phyloP scores from a whole-genome alignment of 2,329 filamentous ascomycete genomes.

The Capronia coronata region DNA sequence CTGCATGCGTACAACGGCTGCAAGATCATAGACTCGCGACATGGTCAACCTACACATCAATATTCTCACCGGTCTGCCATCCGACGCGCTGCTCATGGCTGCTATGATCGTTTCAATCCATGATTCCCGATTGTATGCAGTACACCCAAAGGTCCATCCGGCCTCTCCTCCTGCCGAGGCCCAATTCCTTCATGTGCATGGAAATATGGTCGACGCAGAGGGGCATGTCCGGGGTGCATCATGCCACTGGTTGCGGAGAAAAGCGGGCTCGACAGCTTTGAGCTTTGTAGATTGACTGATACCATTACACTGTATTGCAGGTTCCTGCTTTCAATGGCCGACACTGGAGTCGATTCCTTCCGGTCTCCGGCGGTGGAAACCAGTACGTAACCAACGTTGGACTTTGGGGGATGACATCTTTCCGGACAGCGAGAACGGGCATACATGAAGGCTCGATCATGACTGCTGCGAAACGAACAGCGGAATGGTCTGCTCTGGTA shows the following conservation, averaged over 20 bases:
- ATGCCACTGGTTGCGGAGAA: conserved; percentile 16
- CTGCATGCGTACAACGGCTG: conserved; percentile 9
- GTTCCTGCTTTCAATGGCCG: conserved; percentile 15
- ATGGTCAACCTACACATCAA: conserved; percentile 17
- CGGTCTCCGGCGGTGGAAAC: conserved; percentile 22
- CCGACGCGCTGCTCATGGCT: conserved; percentile 20
- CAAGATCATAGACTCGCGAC: conserved; percentile 14
- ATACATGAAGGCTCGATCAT: too few species aligned
- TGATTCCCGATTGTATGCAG: conserved; percentile 5
- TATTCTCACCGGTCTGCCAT: conserved; percentile 6
- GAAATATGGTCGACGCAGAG: conserved; percentile 19
- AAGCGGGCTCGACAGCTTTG: conserved; percentile 15
- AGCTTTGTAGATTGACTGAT: conserved; percentile 21
- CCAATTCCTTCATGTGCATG: conserved; percentile 20
- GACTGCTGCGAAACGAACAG: too few species aligned
- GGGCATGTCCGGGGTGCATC: conserved; percentile 17
- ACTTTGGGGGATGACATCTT: conserved; percentile 16
- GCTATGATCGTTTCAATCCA: conserved; percentile 17
- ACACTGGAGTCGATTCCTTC: conserved; percentile 14
- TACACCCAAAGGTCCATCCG: conserved; percentile 14
- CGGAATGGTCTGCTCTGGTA: too few species aligned
- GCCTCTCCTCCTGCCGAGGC: conserved; percentile 12
- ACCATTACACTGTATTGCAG: conserved; percentile 17
- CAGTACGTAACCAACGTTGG: conserved; percentile 16
- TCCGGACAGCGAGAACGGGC: not conserved